Conservation (phyloP, 2,329 filamentous ascomycete species). For the Hypoxylon sp. region DNA sequence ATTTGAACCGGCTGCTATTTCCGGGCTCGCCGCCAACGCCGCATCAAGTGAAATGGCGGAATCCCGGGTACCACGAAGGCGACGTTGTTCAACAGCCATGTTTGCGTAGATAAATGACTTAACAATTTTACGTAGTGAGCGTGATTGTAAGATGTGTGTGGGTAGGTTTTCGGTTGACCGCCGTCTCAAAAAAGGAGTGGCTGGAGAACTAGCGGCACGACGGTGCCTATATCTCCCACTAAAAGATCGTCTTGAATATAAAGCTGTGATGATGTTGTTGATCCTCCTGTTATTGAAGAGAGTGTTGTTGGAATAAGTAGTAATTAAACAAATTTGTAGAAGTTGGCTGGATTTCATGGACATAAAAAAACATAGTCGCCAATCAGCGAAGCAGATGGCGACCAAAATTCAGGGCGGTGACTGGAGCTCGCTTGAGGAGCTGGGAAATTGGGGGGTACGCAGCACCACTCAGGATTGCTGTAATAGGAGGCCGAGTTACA, state of each 20-base stretch:
- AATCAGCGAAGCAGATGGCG: constrained; percentile 50
- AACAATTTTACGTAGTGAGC: constrained; percentile 42
- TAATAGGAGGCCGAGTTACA: constrained; percentile 39
- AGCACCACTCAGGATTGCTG: constrained; percentile 40
- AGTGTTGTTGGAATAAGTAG: constrained; percentile 51
- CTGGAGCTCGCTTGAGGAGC: constrained; percentile 47
- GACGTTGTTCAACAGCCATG: constrained; percentile 53
- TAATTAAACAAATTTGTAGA: constrained; percentile 54
- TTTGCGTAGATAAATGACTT: constrained; percentile 44
- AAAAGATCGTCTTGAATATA: constrained; percentile 51
- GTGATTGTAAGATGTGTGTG: constrained; percentile 38
- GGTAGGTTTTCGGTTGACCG: constrained; percentile 38
- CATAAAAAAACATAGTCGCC: constrained; percentile 51
- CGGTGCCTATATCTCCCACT: constrained; percentile 50
- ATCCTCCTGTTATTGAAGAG: constrained; percentile 52
- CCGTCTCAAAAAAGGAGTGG: constrained; percentile 48
- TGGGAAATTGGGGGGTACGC: constrained; percentile 50
- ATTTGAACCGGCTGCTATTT: constrained; percentile 32
- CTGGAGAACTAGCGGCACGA: constrained; percentile 49
- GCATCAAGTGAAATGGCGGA: constrained; percentile 50
- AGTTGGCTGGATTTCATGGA: constrained; percentile 54
- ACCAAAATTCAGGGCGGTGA: constrained; percentile 51
- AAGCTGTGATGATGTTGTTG: constrained; percentile 47
- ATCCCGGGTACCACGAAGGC: constrained; percentile 47
- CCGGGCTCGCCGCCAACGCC: constrained; percentile 47